These are phyloP conservation scores for Letharia lupina DNA, from an alignment of 495 filamentous ascomycete species.

Conservation along the genomic window DNA sequence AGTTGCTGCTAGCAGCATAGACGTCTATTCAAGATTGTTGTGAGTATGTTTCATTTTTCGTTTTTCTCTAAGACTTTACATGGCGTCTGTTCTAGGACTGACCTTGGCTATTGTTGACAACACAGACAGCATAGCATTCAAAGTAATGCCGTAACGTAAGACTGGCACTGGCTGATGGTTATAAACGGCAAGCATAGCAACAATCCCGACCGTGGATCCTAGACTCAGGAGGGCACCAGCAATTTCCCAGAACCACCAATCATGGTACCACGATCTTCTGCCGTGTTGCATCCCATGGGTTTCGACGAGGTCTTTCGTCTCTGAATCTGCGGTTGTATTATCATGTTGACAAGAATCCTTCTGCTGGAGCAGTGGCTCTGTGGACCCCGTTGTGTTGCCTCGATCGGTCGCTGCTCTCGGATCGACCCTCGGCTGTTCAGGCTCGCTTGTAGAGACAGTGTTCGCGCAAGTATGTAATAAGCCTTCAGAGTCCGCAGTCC, in stretches of 20 bases:
- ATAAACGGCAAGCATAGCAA: slow-evolving; percentile 32
- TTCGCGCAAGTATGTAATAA: not conserved
- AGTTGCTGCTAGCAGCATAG: slow-evolving; percentile 1
- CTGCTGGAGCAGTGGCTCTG: not conserved
- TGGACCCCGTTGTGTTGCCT: not conserved
- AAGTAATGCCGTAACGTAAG: slow-evolving; percentile 40
- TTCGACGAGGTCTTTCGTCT: not conserved
- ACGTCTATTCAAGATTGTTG: not conserved
- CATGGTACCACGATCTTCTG: not conserved
- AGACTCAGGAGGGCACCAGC: slow-evolving; percentile 1
- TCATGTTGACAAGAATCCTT: not conserved
- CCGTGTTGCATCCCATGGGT: not conserved
- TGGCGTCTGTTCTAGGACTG: not conserved
- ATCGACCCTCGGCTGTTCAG: not conserved
- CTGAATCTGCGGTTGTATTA: not conserved
- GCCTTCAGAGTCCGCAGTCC: not conserved
- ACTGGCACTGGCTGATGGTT: slow-evolving; percentile 35
- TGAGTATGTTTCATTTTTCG: too few relatives aligned
- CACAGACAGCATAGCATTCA: slow-evolving; percentile 41
- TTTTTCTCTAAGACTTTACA: not conserved
- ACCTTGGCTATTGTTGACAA: slow-evolving; percentile 34
- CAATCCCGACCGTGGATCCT: slow-evolving; percentile 27
- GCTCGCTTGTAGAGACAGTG: not conserved
- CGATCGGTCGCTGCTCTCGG: not conserved
- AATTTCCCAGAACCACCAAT: slow-evolving; percentile 13